phyloP scores from a whole-genome alignment of 768 basidiomycete species.

The Agaricus blazei region DNA sequence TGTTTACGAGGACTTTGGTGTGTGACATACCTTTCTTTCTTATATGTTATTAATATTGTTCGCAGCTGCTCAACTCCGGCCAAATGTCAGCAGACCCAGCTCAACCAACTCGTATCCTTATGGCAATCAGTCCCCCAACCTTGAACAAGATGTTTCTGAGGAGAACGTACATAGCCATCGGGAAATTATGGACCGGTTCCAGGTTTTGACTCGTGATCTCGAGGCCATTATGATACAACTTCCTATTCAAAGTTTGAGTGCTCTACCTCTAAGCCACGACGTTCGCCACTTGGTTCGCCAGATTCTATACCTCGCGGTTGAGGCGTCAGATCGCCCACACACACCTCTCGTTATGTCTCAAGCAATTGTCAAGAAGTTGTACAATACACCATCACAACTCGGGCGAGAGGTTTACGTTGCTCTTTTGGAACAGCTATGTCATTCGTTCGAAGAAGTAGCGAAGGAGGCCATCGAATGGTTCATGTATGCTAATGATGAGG shows the following conservation, averaged over 20 bases:
- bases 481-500: slow-evolving; percentile 94
- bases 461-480: slow-evolving; percentile 98
- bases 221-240: slow-evolving; percentile 77
- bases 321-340: slow-evolving; percentile 73
- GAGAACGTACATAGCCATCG: slow-evolving; percentile 55
- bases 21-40: neutral
- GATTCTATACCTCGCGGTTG: slow-evolving; percentile 75
- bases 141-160: slow-evolving; percentile 43
- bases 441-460: slow-evolving; percentile 84
- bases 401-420: slow-evolving; percentile 92
- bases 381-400: slow-evolving; percentile 81
- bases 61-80: slow-evolving; percentile 27
- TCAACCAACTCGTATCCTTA: slow-evolving; percentile 63
- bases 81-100: slow-evolving; percentile 57
- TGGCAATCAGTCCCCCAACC: slow-evolving; percentile 52
- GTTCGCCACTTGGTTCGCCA: slow-evolving; percentile 81
- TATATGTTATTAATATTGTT: neutral
- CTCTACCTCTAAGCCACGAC: slow-evolving; percentile 79
- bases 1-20: slow-evolving; percentile 96
- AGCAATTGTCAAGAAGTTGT: slow-evolving; percentile 92
- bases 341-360: slow-evolving; percentile 93
- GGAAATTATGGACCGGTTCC: slow-evolving; percentile 76
- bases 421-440: slow-evolving; percentile 84
- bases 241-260: slow-evolving; percentile 63
- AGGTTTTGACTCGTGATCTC: slow-evolving; percentile 56